These are phyloP conservation scores for Tolypocladium album DNA, from an alignment of 2,329 filamentous ascomycete genomes.

Conservation along the genomic window DNA sequence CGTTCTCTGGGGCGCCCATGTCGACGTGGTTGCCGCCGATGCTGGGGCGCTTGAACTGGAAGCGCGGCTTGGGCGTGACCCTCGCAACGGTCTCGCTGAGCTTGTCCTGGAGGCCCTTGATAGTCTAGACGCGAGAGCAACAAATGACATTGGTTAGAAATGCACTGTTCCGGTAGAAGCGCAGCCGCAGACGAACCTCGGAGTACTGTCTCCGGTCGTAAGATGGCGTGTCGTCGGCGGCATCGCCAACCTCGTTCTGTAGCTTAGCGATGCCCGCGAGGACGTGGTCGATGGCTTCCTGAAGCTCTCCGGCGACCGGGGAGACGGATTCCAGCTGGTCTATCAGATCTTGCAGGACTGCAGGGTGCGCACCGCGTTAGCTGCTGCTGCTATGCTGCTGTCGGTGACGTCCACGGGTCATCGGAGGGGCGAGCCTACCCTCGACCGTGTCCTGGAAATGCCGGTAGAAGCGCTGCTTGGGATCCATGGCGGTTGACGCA, in stretches of 20 bases:
- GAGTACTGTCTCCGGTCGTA: slow-evolving; percentile 85
- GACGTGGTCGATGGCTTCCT: slow-evolving; percentile 71
- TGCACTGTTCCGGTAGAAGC: not conserved
- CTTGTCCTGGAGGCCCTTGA: slow-evolving; percentile 73
- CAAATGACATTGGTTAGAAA: not conserved
- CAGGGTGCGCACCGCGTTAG: not conserved
- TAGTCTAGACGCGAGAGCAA: slow-evolving; percentile 38
- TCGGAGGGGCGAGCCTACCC: slow-evolving; percentile 33
- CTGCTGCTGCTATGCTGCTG: not conserved
- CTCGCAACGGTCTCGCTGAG: slow-evolving; percentile 58
- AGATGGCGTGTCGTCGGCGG: slow-evolving; percentile 68
- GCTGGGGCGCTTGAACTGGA: slow-evolving; percentile 56
- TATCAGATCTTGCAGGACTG: slow-evolving; percentile 71
- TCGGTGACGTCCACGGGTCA: not conserved
- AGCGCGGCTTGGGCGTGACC: slow-evolving; percentile 66
- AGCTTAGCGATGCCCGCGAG: slow-evolving; percentile 70
- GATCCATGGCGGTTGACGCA: slow-evolving; percentile 17
- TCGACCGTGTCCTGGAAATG: slow-evolving; percentile 70
- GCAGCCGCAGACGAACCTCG: slow-evolving; percentile 42
- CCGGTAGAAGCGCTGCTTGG: slow-evolving; percentile 72
- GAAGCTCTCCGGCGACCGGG: slow-evolving; percentile 58
- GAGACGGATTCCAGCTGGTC: slow-evolving; percentile 52
- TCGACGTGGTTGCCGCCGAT: slow-evolving; percentile 23
- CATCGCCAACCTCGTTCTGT: slow-evolving; percentile 76
- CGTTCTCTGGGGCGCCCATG: slow-evolving; percentile 30